Conservation (phyloP, 495 filamentous ascomycete species). For the Penicillium tannophilum region DNA sequence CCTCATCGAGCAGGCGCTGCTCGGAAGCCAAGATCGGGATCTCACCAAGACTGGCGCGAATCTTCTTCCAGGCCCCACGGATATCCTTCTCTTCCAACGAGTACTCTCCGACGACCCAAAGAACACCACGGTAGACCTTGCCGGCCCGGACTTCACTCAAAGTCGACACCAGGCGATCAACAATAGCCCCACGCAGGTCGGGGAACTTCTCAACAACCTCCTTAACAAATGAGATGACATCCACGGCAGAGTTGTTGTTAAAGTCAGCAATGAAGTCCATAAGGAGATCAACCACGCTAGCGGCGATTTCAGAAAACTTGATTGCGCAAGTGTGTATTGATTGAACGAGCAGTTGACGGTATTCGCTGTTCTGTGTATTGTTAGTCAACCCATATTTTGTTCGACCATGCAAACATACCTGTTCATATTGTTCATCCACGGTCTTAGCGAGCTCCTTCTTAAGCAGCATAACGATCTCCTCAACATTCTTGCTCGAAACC, state of each 20-base stretch:
- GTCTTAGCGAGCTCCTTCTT: slow-evolving; percentile 99
- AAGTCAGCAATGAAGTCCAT: slow-evolving; percentile 99
- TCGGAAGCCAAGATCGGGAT: slow-evolving; percentile 97
- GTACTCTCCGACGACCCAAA: slow-evolving; percentile 99
- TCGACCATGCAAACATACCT: slow-evolving; percentile 46
- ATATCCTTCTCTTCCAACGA: slow-evolving; percentile 93
- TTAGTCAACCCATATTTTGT: neutral
- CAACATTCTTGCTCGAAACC: slow-evolving; percentile 98
- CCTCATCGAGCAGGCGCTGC: slow-evolving; percentile 83
- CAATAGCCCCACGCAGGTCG: slow-evolving; percentile 79
- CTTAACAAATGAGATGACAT: slow-evolving; percentile 98
- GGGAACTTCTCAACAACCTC: slow-evolving; percentile 99
- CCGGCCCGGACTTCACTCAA: slow-evolving; percentile 92
- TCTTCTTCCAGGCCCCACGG: slow-evolving; percentile 94
- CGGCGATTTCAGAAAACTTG: slow-evolving; percentile 97
- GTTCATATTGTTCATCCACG: slow-evolving; percentile 97
- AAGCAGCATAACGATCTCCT: slow-evolving; percentile 92
- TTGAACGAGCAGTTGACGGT: slow-evolving; percentile 92
- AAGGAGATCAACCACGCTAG: slow-evolving; percentile 93
- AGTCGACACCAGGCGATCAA: slow-evolving; percentile 85
- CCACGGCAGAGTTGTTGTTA: slow-evolving; percentile 93
- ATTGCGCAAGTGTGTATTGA: slow-evolving; percentile 98
- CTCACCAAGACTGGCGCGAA: slow-evolving; percentile 91
- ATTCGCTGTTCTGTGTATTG: slow-evolving; percentile 75
- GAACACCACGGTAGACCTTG: slow-evolving; percentile 93